Conservation (phyloP, 2,329 filamentous ascomycete genomes). For the Aureobasidium sp. region DNA sequence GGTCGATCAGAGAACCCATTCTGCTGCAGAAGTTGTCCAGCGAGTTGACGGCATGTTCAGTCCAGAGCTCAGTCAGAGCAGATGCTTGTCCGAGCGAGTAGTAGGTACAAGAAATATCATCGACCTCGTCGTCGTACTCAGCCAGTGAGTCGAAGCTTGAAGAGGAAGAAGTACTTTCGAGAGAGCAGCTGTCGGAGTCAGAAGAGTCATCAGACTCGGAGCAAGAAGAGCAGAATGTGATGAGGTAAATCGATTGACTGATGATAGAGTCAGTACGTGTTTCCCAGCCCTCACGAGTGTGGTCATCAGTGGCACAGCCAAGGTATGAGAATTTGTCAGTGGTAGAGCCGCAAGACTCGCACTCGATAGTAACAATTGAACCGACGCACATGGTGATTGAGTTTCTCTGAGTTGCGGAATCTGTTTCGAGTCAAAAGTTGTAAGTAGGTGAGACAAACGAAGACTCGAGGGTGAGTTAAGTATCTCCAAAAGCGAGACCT, state of each 20-base stretch:
- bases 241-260: background rate
- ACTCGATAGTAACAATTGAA: background rate
- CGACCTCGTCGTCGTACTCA: background rate
- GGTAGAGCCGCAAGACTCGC: background rate
- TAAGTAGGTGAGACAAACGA: too few species aligned
- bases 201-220: background rate
- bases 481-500: too few species aligned
- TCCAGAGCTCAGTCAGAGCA: background rate
- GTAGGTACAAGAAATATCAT: background rate
- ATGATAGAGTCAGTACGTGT: background rate
- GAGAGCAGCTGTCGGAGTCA: background rate
- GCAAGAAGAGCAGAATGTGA: background rate
- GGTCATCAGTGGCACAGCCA: background rate
- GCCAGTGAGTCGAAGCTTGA: background rate
- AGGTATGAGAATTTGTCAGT: background rate
- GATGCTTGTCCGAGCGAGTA: background rate
- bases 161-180: too few species aligned
- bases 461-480: too few species aligned
- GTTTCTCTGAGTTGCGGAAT: background rate
- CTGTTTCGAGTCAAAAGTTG: background rate
- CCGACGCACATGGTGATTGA: constrained; percentile 1
- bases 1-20: background rate
- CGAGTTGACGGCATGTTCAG: background rate
- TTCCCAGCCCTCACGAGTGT: background rate
- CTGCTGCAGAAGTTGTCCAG: background rate